These are phyloP conservation scores for Rosellinia necatrix DNA, from an alignment of 2,329 filamentous ascomycete genomes.

Conservation along the genomic window DNA sequence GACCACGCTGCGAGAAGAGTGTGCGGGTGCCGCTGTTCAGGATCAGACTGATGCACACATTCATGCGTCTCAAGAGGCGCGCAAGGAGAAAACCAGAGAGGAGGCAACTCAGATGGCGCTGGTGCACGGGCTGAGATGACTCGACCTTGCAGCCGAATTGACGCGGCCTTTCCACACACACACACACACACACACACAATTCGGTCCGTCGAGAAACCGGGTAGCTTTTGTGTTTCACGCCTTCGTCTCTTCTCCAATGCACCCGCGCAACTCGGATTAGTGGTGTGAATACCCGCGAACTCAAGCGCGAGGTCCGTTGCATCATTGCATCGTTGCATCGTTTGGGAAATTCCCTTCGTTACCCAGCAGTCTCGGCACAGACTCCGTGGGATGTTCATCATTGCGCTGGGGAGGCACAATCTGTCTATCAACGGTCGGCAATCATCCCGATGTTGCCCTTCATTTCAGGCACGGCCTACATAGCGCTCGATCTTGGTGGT, in stretches of 20 bases:
- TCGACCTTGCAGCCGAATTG: background rate
- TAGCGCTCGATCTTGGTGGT: conserved; percentile 1
- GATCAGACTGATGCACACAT: conserved; percentile 1
- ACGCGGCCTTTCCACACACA: background rate
- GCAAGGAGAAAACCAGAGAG: background rate
- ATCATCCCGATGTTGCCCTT: background rate
- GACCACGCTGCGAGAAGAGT: background rate
- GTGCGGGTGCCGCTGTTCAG: background rate
- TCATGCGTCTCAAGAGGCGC: background rate
- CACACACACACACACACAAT: background rate
- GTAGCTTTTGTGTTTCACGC: background rate
- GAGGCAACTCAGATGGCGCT: background rate
- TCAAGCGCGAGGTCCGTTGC: too few relatives aligned
- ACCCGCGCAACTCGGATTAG: background rate
- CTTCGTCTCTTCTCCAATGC: background rate
- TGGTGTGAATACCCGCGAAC: background rate
- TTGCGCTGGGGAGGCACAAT: background rate
- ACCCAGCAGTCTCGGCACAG: background rate
- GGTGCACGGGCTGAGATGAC: conserved; percentile 4
- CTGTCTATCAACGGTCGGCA: too few relatives aligned
- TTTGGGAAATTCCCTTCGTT: background rate
- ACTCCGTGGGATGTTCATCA: background rate
- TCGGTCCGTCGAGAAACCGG: background rate
- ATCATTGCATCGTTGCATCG: too few relatives aligned
- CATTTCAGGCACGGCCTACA: background rate